Base-by-base conservation (phyloP, 1,284 basidiomycete genomes). In the Schizophyllum commune region DNA sequence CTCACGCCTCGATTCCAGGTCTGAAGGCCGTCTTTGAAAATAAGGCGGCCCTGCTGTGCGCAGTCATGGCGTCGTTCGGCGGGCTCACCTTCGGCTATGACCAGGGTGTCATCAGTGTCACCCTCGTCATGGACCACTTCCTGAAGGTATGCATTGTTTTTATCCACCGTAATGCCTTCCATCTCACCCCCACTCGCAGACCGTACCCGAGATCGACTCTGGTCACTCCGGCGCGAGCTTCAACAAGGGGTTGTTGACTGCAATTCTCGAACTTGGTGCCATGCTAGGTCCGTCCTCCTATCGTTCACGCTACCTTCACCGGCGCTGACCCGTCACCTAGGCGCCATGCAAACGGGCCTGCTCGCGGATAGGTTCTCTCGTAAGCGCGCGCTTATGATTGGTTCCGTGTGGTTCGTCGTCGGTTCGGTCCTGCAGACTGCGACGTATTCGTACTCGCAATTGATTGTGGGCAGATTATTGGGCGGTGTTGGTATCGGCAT, bases 401-500 rank as follows among this genome's bases (percentile, higher is more conserved):
- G 39, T 47, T 47, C 39, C 39, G 39, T 47, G 9, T 47, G 39
- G 39, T 47, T 79, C 68, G 72, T 75, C 60, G 66, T 78, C 66
- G 78, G 77, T 56, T 75, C 78, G 11, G 66, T 80, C 64, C 77
- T 81, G 64, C 75, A 77, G 52, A 70, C 78, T 57, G 73, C 75
- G 11, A 65, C 78, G 2, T 77, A 79, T 61, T 70, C 70, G 1
- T 77, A 77, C 63, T 73, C 73, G 21, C 79, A 81, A 64, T 81
- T 80, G 73, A 72, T 79, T 66, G 68, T 81, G 59, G 77, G 77
- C 32, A 77, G 79, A 66, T 75, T 75, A 21, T 71, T 80, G 61
- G 78, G 77, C 54, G 79, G 79, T 65, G 65, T 79, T 60, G 81
- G 81, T 53, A 82, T 81, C 19, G 61, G 82, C 57, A 68, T 77